Evolutionary conservation across 2,329 filamentous ascomycete species (phyloP).

Genomic region (Colletotrichum musicola): DNA sequence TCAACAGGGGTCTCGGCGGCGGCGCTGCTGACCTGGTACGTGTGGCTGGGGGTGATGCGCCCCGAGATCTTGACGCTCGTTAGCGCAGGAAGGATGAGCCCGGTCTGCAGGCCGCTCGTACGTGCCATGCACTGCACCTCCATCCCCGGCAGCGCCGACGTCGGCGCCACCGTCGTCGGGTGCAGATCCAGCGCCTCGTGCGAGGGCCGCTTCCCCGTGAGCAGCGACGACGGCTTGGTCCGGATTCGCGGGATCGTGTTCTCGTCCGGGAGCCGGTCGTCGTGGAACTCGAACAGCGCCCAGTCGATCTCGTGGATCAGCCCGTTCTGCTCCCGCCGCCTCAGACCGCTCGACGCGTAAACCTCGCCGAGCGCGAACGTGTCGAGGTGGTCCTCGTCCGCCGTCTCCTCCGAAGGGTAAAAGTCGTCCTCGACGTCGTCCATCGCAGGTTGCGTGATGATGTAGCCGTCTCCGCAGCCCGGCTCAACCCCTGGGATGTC

Average conservation of each 20-base stretch:
- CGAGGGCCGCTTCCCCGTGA: slow-evolving; percentile 23
- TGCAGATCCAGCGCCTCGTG: slow-evolving; percentile 56
- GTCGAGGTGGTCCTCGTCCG: slow-evolving; percentile 85
- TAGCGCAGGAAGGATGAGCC: slow-evolving; percentile 81
- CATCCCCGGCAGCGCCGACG: slow-evolving; percentile 75
- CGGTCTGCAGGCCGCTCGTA: slow-evolving; percentile 85
- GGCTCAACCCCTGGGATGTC: slow-evolving; percentile 84
- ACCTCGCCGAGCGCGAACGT: slow-evolving; percentile 86
- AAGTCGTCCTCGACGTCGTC: slow-evolving; percentile 89
- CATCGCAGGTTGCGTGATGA: slow-evolving; percentile 91
- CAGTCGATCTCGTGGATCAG: slow-evolving; percentile 94
- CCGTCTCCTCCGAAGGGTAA: slow-evolving; percentile 77
- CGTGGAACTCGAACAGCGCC: slow-evolving; percentile 86
- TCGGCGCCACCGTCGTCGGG: slow-evolving; percentile 70
- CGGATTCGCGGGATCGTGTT: slow-evolving; percentile 72
- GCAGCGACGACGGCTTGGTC: slow-evolving; percentile 27
- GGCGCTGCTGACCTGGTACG: slow-evolving; percentile 68
- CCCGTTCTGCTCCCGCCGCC: slow-evolving; percentile 78
- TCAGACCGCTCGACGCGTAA: slow-evolving; percentile 90
- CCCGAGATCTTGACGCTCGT: slow-evolving; percentile 90
- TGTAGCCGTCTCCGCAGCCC: slow-evolving; percentile 80
- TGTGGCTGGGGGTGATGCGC: slow-evolving; percentile 82
- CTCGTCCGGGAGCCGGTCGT: slow-evolving; percentile 75
- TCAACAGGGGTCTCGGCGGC: slow-evolving; percentile 28
- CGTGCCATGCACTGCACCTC: slow-evolving; percentile 90